Base-by-base conservation (phyloP, 305 asterid genomes). In the Solanum chacoense region DNA sequence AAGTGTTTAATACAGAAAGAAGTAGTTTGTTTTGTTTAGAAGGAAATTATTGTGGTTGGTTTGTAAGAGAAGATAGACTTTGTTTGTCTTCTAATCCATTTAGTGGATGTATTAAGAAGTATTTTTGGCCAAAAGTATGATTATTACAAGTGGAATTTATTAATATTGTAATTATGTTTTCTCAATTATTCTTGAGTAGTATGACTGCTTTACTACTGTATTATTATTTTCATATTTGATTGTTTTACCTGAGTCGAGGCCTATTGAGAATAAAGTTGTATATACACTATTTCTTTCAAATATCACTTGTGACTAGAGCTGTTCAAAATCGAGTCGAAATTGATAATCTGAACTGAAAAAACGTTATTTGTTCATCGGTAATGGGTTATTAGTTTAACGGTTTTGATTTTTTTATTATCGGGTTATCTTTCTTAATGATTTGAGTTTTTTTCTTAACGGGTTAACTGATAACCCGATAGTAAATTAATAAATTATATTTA, bases 261-360 rank as follows among this genome's bases (percentile, higher is more conserved):
- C 6, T 42, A 42, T 42, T 12, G 0, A 42, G 18, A 4, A 42
- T 42, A 42, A 12, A 42, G 4, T 2, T 42, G 1, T 4, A 13
- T 42, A 0, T 12, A 42, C 20, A 42, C 4, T 42, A 42, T 42
- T 42, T 13, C 11, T 42, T 42, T 42, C 7, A 42, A 12, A 42
- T 42, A 0, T 42, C 55, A 42, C 7, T 42, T 42, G 18, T 42
- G 55, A 42, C 0, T 42, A 42, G 7, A 0, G 18, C 0, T 42
- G 59, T 42, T 42, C 0, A 42, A 42, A 5, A 4, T 0, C 0
- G 20, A 13, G 0, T 0, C 7, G 18, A 42, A 42, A 13, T 42
- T 0, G 59, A 42, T 42, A 42, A 42, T 42, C 20, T 42, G 1
- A 42, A 42, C 7, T 5, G 20, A 42, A 42, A 42, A 42, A 13